Evolutionary conservation across 352 stramenopile genomes (phyloP), one percentile per base, ranked within the genome.

Genomic region (Phytophthora melonis): DNA sequence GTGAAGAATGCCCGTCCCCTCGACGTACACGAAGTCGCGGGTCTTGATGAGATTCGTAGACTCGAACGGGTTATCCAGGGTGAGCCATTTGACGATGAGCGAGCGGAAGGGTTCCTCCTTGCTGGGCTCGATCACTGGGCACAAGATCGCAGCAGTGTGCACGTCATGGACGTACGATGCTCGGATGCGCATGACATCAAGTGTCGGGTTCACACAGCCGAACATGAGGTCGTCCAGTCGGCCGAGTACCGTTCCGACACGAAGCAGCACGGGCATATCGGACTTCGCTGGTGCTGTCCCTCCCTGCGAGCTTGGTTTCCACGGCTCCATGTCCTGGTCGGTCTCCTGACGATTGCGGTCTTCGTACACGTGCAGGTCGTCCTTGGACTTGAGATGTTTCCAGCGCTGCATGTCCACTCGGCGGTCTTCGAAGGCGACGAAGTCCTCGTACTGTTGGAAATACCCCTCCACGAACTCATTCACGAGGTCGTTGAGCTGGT

Each of bases 361-460:
- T 11, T 64, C 76, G 57, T 80, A 90, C 8, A 90, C 65, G 61
- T 83, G 74, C 14, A 90, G 52, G n/a, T 80, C 65, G 18, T 82
- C 78, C 34, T 78, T 81, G 18, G 78, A 80, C 34, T 80, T 79
- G 62, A 80, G 64, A 14, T 78, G 63, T 53, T 85, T 80, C 80
- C 80, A 90, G 8, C 70, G 74, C 1, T 66, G 70, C 0, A 65
- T 58, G 62, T 90, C 74, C n/a, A 88, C 72, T 4, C 67, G 63
- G 23, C 72, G 68, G 9, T 74, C 58, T 2, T 80, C 72, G 2
- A 57, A 39, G 3, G 75, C 56, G 27, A 75, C 72, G 41, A 78
- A 88, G 11, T 65, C 30, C 61, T 86, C 77, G 57, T 86, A 90
- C n/a, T 84, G 80, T n/a, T 70, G 66, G 30, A 81, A 77, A 58